Base-by-base conservation (phyloP, 75 land plant species). In the Selaginella tamariscina region DNA sequence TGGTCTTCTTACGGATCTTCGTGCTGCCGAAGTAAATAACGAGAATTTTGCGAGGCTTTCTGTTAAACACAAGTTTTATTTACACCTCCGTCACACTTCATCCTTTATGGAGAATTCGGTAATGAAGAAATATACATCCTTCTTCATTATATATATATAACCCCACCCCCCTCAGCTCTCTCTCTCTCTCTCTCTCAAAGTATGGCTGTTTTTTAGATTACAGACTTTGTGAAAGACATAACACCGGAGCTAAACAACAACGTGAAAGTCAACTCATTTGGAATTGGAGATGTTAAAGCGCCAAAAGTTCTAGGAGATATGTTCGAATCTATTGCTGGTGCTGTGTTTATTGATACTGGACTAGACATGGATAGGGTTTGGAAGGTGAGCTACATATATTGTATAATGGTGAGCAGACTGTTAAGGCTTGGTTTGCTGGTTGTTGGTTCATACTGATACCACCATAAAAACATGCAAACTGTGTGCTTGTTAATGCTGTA, bases 221-320 rank as follows among this genome's bases (percentile, higher is more conserved):
- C 85, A 18, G 91, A 95, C 32, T 95, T 95, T 77, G 99, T 95
- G 54, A 91, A 95, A 69, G 99, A 91, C 72, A 90, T 84, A 28
- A 81, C 82, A 60, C 73, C 82, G 27, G 99, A 95, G 69, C 78
- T 91, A 24, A 81, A 72, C 29, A 91, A 95, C 67, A 87, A 92
- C n/a, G 89, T 89, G 0, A n/a, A n/a, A n/a, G 85, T 88, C 72
- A 95, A 95, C 68, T 95, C 97, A 8, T 95, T 95, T 80, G 99
- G 99, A 31, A 72, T 95, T 65, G 89, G 99, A 67, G 99, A 95
- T 74, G 91, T 89, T 75, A 95, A 88, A 70, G 99, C 99, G 70
- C 99, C 99, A 8, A 95, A 95, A 78, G 99, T 95, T 39, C 99
- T 95, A 75, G 99, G 99, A 28, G 99, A 95, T 32, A 88, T 95